Base-by-base conservation (phyloP, 2,329 filamentous ascomycete genomes). In the Trichoderma lentiforme region DNA sequence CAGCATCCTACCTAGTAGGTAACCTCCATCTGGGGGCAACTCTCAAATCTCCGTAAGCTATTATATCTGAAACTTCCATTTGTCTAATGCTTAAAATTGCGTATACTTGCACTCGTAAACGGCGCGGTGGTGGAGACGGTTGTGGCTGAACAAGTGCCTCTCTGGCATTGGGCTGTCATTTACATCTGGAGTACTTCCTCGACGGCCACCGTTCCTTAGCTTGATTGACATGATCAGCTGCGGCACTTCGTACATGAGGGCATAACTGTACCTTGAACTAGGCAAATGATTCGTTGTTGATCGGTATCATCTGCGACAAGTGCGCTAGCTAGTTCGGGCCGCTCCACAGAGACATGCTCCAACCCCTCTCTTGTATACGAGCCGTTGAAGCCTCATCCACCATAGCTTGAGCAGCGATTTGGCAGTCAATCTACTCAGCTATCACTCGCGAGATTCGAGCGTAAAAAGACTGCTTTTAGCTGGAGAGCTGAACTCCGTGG, bases 221-320 rank as follows among this genome's bases (percentile, higher is more conserved):
- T 51, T 69, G 65, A 24, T 69, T 18, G 43, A 47, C 18, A 69
- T 60, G 65, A 69, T 69, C 65, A 61, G 65, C 65, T 60, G 56
- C 65, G 65, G 65, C 65, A 69, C 65, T 60, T 58, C 65, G 56
- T 60, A 69, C 65, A 69, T 69, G 65, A 69, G 65, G 56, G 65
- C 65, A 69, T 51, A 69, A 57, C 51, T 21, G 34, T 58, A 67
- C 65, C 56, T 69, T 24, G 56, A 69, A 60, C 51, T 43, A 58
- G n/a, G 64, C 64, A 57, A 30, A 67, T 67, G 64, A 67, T 67
- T 67, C 51, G 64, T 57, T 43, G 64, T 43, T 57, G 26, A 67
- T 58, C 64, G 57, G 64, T 56, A 67, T 67, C 64, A 67, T 58
- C 56, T 67, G 64, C 53, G 64, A 58, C 14, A 58, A 57, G 24